These are phyloP conservation scores for Dictyostelium purpureum DNA, from an alignment of 78 protist genomes.

Conservation along the genomic window DNA sequence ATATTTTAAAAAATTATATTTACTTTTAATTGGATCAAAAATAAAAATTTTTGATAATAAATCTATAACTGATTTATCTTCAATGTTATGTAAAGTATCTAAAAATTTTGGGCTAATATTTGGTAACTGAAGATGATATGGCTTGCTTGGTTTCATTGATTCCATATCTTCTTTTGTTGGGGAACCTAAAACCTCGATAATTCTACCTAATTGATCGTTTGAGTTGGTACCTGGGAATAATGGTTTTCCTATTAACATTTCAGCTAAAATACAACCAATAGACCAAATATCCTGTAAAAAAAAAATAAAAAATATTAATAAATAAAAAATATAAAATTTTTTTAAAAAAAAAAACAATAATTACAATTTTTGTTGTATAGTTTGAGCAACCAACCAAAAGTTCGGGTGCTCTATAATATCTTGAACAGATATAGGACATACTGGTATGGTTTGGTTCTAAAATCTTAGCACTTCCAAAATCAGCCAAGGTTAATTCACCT, in stretches of 20 bases:
- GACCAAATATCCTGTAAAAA: conserved; percentile 90
- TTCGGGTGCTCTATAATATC: conserved; percentile 99
- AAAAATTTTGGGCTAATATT: conserved; percentile 40
- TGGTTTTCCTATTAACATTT: conserved; percentile 95
- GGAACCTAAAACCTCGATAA: conserved; percentile 97
- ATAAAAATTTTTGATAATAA: conserved; percentile 86
- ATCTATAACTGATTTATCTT: conserved; percentile 92
- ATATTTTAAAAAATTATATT: neutral
- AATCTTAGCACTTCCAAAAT: conserved; percentile 98
- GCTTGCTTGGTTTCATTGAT: conserved; percentile 95
- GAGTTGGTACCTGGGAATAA: conserved; percentile 96
- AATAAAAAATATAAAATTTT: neutral
- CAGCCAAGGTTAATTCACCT: conserved; percentile 96
- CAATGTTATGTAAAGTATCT: conserved; percentile 31
- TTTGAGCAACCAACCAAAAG: conserved; percentile 98
- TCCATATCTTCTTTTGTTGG: conserved; percentile 93
- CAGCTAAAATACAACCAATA: conserved; percentile 96
- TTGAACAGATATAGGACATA: conserved; percentile 99
- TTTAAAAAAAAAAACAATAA: neutral
- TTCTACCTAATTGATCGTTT: conserved; percentile 98
- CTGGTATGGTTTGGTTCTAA: conserved; percentile 94
- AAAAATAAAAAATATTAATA: too few species aligned
- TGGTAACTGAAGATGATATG: conserved; percentile 86
- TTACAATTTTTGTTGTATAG: conserved; percentile 92
- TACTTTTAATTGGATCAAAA: conserved; percentile 95